Percentiles rank a stretch among this genome's conserved stretches.
phyloP scores from a whole-genome alignment of 257 asterid species.

The Cordia subcordata region DNA sequence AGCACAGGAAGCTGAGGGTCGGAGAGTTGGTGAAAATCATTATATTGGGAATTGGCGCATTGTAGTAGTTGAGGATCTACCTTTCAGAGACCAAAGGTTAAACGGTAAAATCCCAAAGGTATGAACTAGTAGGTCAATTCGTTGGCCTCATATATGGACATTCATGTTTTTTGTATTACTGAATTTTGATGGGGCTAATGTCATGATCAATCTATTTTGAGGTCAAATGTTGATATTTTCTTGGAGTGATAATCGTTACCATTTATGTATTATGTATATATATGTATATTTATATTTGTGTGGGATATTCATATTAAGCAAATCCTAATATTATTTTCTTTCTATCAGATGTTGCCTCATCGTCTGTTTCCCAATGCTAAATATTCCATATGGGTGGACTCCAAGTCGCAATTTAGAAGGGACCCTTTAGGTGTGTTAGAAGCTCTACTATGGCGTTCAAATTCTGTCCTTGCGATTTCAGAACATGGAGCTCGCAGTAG shows the following conservation, averaged over 20 bases:
- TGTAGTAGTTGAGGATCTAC: slow-evolving; percentile 66
- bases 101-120: slow-evolving; percentile 99
- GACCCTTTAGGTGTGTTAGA: slow-evolving; percentile 93
- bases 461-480: slow-evolving; percentile 82
- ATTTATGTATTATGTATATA: background rate
- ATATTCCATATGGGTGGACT: slow-evolving; percentile 97
- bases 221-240: too few species aligned
- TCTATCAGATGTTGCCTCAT: slow-evolving; percentile 88
- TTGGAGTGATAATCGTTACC: too few species aligned
- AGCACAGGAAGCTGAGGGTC: slow-evolving; percentile 75
- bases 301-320: background rate
- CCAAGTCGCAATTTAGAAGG: slow-evolving; percentile 92
- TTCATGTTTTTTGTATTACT: background rate
- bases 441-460: slow-evolving; percentile 87
- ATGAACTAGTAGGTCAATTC: slow-evolving; percentile 16
- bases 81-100: slow-evolving; percentile 74
- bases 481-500: slow-evolving; percentile 99
- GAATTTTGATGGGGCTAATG: background rate
- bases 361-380: slow-evolving; percentile 91
- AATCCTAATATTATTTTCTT: slow-evolving; percentile 16
- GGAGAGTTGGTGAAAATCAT: slow-evolving; percentile 49
- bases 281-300: background rate
- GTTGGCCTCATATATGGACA: slow-evolving; percentile 1
- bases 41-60: slow-evolving; percentile 90
- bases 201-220: too few species aligned